A percentile compares a stretch with the other conserved stretches of the same genome.
Conservation (phyloP, 371 early-diverging fungal genomes). For the Mucor ambiguus region DNA sequence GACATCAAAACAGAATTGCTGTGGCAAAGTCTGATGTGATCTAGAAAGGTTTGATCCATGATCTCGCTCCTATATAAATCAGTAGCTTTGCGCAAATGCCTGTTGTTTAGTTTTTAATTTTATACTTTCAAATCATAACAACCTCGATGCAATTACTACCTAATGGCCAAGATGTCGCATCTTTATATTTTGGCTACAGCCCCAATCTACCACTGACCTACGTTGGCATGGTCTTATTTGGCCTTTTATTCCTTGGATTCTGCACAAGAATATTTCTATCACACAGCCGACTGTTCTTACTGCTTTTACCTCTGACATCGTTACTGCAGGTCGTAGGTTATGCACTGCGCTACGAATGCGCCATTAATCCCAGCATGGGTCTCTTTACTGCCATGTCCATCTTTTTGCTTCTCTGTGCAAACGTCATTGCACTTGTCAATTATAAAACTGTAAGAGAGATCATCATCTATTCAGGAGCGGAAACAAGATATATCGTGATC, state of each 20-base stretch:
- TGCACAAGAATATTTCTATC: neutral
- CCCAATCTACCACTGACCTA: neutral
- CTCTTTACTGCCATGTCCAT: constrained; percentile 5
- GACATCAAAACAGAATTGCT: no score
- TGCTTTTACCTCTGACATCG: neutral
- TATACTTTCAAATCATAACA: neutral
- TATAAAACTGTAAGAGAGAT: neutral
- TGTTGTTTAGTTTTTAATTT: no score
- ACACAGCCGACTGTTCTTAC: neutral
- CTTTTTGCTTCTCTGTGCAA: constrained; percentile 8
- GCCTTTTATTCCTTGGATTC: neutral
- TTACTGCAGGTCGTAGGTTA: constrained; percentile 2
- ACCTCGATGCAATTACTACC: neutral
- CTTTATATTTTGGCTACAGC: constrained; percentile 6
- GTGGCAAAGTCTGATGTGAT: no score
- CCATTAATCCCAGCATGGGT: neutral
- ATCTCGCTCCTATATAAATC: no score
- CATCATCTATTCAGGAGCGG: neutral
- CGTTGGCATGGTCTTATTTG: constrained; percentile 4
- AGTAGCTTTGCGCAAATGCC: no score
- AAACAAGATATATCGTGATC: neutral
- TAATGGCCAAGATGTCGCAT: neutral
- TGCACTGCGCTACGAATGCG: neutral
- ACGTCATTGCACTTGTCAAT: constrained; percentile 2
- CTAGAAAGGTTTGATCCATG: no score